Conservation (phyloP, 73 alveolate genomes). For the Durusdinium trenchii region DNA sequence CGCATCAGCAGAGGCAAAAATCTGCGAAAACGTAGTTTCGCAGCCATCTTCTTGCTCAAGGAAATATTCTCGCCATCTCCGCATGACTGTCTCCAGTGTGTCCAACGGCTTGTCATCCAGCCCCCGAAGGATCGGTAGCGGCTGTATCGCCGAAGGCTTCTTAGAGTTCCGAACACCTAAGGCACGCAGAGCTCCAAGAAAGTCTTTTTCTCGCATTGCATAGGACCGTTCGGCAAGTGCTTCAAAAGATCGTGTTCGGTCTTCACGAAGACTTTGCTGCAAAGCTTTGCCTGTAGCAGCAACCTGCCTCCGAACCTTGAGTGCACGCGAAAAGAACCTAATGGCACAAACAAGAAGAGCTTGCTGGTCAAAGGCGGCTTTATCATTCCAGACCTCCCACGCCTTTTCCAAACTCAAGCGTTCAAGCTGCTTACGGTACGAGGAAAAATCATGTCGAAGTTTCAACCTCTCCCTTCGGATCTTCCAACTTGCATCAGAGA, state of each 20-base stretch:
- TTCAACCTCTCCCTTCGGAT: not conserved
- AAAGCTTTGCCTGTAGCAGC: no score
- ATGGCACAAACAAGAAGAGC: not conserved
- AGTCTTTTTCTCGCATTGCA: not conserved
- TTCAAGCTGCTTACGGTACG: not conserved
- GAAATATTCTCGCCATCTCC: not conserved
- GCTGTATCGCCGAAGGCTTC: not conserved
- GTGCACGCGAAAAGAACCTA: not conserved
- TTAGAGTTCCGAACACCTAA: not conserved
- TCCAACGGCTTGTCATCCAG: not conserved
- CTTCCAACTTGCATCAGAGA: not conserved
- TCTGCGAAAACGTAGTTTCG: not conserved
- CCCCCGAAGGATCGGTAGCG: not conserved
- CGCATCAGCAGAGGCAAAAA: no score
- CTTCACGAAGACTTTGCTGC: not conserved
- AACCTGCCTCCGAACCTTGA: not conserved
- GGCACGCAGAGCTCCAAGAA: not conserved
- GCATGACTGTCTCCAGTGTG: not conserved
- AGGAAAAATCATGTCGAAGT: no score
- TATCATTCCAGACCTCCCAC: not conserved
- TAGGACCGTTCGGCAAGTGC: not conserved
- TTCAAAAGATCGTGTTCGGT: not conserved
- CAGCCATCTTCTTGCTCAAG: not conserved
- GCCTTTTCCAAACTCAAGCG: not conserved
- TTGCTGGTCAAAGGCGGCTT: not conserved